Evolutionary conservation across 768 basidiomycete genomes (phyloP).

Genomic region (Artomyces pyxidatus): DNA sequence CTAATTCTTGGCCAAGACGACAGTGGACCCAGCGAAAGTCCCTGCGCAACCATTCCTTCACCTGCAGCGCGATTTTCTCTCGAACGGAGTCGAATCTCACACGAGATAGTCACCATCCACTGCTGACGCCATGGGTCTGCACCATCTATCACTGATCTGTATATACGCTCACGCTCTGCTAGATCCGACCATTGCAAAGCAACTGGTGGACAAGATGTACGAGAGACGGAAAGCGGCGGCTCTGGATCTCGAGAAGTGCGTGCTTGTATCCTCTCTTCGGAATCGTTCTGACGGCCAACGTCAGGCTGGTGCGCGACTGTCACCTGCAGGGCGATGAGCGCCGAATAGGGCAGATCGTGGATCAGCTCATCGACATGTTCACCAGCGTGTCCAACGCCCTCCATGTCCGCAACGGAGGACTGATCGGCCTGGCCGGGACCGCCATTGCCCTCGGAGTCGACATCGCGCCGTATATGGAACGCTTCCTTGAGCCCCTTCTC

Average conservation of each 20-base stretch:
- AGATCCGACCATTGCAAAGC: slow-evolving; percentile 74
- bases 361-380: slow-evolving; percentile 94
- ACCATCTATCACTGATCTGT: no score
- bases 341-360: slow-evolving; percentile 80
- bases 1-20: no score
- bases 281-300: background rate
- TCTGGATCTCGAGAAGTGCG: slow-evolving; percentile 89
- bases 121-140: no score
- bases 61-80: no score
- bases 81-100: no score
- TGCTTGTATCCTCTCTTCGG: background rate
- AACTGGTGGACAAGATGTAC: slow-evolving; percentile 88
- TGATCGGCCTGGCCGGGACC: slow-evolving; percentile 92
- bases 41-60: no score
- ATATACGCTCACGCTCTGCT: no score
- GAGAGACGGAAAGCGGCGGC: slow-evolving; percentile 96
- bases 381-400: slow-evolving; percentile 72
- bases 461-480: slow-evolving; percentile 89
- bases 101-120: no score
- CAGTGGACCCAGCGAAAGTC: no score
- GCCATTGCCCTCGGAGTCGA: slow-evolving; percentile 96
- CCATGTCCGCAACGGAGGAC: slow-evolving; percentile 88
- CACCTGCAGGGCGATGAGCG: slow-evolving; percentile 74
- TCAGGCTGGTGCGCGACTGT: slow-evolving; percentile 82
- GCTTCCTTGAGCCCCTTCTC: slow-evolving; percentile 82